Conservation (phyloP, 345 rosid genomes). For the Linum tenue region DNA sequence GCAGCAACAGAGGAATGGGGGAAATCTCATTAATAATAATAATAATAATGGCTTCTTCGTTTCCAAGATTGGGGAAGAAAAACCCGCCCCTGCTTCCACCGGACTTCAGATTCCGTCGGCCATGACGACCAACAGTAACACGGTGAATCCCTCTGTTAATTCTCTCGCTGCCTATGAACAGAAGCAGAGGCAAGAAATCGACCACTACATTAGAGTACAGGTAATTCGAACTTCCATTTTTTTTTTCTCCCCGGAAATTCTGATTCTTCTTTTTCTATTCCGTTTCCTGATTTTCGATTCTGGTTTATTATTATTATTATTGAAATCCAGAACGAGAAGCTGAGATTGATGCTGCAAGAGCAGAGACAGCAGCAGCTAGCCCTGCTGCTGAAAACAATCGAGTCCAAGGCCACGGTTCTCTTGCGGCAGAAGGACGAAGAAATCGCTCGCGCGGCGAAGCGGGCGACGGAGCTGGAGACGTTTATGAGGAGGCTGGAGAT, state of each 20-base stretch:
- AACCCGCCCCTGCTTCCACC: too few relatives aligned
- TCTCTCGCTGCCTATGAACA: constrained; percentile 22
- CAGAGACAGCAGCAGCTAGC: neutral
- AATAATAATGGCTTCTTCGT: neutral
- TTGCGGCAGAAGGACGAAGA: constrained; percentile 29
- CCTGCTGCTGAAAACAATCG: neutral
- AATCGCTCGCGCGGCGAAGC: constrained; percentile 19
- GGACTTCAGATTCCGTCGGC: too few relatives aligned
- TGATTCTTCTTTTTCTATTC: neutral
- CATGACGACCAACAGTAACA: neutral
- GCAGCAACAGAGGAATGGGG: neutral
- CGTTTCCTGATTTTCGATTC: neutral
- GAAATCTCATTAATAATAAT: too few relatives aligned
- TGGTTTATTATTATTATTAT: neutral
- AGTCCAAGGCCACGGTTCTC: constrained; percentile 16
- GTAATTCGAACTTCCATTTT: constrained; percentile 17
- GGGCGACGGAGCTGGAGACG: constrained; percentile 24
- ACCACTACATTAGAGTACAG: constrained; percentile 54
- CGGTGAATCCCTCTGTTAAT: constrained; percentile 9
- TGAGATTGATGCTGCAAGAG: neutral
- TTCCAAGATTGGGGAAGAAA: neutral
- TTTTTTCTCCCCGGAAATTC: neutral
- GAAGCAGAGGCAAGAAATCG: constrained; percentile 52
- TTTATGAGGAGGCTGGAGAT: constrained; percentile 21
- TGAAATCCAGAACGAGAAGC: neutral